Evolutionary conservation across 306 rosid genomes (phyloP).

Genomic region (Glycine soja): DNA sequence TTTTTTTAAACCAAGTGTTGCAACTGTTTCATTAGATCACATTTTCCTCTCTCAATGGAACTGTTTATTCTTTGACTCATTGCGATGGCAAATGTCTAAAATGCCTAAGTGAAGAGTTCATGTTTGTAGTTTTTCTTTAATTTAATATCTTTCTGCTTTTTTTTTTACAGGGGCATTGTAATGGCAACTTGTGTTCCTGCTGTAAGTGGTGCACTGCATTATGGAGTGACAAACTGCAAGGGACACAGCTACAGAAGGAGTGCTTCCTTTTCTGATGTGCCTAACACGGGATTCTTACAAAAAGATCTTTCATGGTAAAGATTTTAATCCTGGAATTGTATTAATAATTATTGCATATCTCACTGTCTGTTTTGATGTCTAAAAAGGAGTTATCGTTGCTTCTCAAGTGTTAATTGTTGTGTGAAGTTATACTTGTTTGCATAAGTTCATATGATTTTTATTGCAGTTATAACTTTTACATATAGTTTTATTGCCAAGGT

Average conservation of each 20-base stretch:
- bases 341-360: constrained; percentile 21
- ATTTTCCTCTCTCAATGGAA: not conserved
- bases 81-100: not conserved
- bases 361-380: not conserved
- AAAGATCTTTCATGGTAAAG: constrained; percentile 68
- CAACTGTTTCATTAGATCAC: constrained; percentile 9
- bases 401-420: constrained; percentile 15
- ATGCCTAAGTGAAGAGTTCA: constrained; percentile 2
- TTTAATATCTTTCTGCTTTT: constrained; percentile 40
- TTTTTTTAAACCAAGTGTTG: constrained; percentile 1
- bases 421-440: constrained; percentile 29
- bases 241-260: constrained; percentile 56
- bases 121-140: constrained; percentile 33
- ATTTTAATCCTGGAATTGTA: constrained; percentile 34
- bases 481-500: constrained; percentile 54
- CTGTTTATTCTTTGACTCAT: constrained; percentile 9
- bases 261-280: constrained; percentile 54
- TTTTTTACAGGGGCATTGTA: constrained; percentile 47
- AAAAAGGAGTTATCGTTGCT: constrained; percentile 29
- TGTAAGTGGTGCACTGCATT: constrained; percentile 62
- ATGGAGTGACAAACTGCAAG: constrained; percentile 48
- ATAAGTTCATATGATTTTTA: not conserved
- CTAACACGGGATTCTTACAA: constrained; percentile 50
- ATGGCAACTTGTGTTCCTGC: constrained; percentile 75
- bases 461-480: constrained; percentile 33